phyloP scores from a whole-genome alignment of 2,329 filamentous ascomycete genomes.

The Pseudocercospora musae region DNA sequence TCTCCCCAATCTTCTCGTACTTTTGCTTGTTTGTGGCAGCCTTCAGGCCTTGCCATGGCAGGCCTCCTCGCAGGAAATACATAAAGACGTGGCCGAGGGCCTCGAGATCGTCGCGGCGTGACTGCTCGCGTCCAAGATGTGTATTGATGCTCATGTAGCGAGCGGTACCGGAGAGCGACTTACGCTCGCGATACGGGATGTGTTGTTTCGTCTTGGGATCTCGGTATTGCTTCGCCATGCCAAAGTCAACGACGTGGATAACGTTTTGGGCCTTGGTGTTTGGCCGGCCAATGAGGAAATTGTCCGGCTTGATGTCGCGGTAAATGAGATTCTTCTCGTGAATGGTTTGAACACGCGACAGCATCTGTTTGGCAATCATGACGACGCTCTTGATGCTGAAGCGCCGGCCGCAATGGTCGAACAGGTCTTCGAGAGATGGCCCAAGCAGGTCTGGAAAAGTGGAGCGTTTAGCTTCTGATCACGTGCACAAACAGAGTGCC shows the following conservation, averaged over 20 bases:
- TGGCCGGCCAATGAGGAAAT: slow-evolving; percentile 93
- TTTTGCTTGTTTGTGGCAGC: slow-evolving; percentile 57
- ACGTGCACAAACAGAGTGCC: slow-evolving; percentile 9
- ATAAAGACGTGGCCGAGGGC: slow-evolving; percentile 70
- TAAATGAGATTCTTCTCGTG: slow-evolving; percentile 99
- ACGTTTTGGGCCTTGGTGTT: slow-evolving; percentile 94
- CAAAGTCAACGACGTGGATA: slow-evolving; percentile 97
- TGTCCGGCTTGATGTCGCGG: slow-evolving; percentile 98
- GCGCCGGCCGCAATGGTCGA: slow-evolving; percentile 92
- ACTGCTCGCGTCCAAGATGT: slow-evolving; percentile 93
- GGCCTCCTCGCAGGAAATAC: slow-evolving; percentile 64
- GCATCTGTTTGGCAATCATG: slow-evolving; percentile 99
- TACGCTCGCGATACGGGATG: slow-evolving; percentile 94
- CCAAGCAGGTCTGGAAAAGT: slow-evolving; percentile 69
- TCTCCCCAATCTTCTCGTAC: slow-evolving; percentile 99
- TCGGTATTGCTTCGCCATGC: slow-evolving; percentile 99
- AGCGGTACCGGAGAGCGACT: slow-evolving; percentile 92
- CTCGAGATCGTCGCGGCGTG: slow-evolving; percentile 90
- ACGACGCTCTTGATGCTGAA: slow-evolving; percentile 98
- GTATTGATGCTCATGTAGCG: slow-evolving; percentile 99
- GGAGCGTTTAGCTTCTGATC: slow-evolving; percentile 7
- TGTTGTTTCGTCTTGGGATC: slow-evolving; percentile 99
- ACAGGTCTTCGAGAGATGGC: slow-evolving; percentile 91
- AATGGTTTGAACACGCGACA: slow-evolving; percentile 88
- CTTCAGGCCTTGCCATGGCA: slow-evolving; percentile 63